Base-by-base conservation (phyloP, 75 land plant species). In the Adiantum capillusveneris region DNA sequence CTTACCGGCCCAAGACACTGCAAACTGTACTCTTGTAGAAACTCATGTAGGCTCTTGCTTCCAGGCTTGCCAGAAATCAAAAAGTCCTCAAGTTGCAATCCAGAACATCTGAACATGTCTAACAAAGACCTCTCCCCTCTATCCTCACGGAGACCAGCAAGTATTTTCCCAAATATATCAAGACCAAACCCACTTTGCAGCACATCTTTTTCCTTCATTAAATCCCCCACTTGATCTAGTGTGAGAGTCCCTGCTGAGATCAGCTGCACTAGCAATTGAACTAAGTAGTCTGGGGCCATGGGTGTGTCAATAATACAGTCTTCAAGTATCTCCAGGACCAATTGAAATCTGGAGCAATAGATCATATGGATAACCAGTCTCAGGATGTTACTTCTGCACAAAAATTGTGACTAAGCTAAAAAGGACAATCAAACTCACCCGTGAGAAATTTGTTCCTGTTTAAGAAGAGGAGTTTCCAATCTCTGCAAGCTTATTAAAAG, bases 221-320 rank as follows among this genome's bases (percentile, higher is more conserved):
- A 2, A 34, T 58, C 20, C 31, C 20, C 20, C 29, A 19, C 59
- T 58, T 58, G 44, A 30, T 41, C 22, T 2, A 31, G 3, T 30
- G 88, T 37, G n/a, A 82, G 39, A 11, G 86, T 69, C 34, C 78
- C 67, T 53, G 76, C 83, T 29, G 58, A 13, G 17, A 94, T 66
- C 0, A 80, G 39, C 46, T 70, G 81, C 9, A 65, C 85, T 45
- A 89, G 57, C n/a, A 94, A 58, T n/a, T 56, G 75, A 20, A 81
- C 99, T 37, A 94, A 65, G 63, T 64, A 86, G 17, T 86, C 82
- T 22, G 99, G 63, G 42, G 88, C 99, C 68, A 53, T 90, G 13
- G 96, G 96, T 2, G 86, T 87, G 74, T 94, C 99, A 61, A 75
- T 74, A 9, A 77, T 69, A 17, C 75, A 66, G 61, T 89, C 99